phyloP scores from a whole-genome alignment of 176 grass and related monocot species.

The Raddia guianensis region DNA sequence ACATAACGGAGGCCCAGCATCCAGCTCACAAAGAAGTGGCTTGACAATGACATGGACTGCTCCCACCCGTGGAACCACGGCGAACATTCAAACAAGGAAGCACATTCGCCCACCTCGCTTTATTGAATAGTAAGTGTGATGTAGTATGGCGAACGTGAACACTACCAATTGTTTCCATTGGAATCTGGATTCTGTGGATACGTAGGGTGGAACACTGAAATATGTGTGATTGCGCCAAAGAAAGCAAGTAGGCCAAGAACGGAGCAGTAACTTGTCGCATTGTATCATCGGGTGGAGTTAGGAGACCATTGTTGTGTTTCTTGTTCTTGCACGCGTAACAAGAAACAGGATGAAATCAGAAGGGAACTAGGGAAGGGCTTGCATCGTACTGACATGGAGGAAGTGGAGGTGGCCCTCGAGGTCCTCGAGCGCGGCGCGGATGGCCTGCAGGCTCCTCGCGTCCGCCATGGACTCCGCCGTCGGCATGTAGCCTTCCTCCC shows the following conservation, averaged over 20 bases:
- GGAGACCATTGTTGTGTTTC: too few relatives aligned
- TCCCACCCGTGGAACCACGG: neutral
- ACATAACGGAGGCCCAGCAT: conserved; percentile 1
- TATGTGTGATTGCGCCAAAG: neutral
- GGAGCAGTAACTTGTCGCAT: neutral
- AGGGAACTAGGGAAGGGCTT: neutral
- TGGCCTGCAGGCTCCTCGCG: conserved; percentile 63
- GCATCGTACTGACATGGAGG: conserved; percentile 57
- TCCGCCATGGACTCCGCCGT: conserved; percentile 42
- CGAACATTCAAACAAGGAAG: neutral
- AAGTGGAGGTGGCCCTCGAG: conserved; percentile 80
- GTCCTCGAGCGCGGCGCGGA: conserved; percentile 78
- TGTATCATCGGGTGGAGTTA: neutral
- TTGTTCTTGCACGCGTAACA: neutral
- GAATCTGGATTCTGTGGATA: conserved; percentile 4
- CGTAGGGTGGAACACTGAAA: neutral
- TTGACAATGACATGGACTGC: neutral
- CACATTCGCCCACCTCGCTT: neutral
- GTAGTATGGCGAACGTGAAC: too few relatives aligned
- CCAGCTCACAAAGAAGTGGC: conserved; percentile 12
- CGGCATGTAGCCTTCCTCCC: conserved; percentile 1
- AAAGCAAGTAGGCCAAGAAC: neutral
- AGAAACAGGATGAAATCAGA: neutral
- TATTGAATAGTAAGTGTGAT: neutral
- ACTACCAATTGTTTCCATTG: neutral